Evolutionary conservation across 768 basidiomycete species (phyloP).

Genomic region (Kwoniella sp.): DNA sequence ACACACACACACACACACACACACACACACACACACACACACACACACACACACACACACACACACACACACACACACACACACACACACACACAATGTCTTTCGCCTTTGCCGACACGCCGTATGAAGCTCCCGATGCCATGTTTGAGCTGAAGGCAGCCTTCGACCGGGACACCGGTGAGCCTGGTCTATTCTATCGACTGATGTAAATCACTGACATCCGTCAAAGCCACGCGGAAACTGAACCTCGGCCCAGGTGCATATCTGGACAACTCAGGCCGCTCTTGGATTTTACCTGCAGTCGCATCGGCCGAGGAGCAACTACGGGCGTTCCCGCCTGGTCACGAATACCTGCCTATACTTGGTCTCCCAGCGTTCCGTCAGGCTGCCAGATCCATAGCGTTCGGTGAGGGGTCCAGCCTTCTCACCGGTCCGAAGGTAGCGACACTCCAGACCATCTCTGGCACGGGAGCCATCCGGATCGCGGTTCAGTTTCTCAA

Average conservation of each 20-base stretch:
- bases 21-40: no score
- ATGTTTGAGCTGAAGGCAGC: constrained; percentile 17
- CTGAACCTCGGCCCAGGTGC: constrained; percentile 68
- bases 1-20: no score
- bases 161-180: constrained; percentile 9
- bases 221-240: constrained; percentile 18
- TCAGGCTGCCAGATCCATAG: constrained; percentile 75
- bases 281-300: constrained; percentile 82
- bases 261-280: constrained; percentile 87
- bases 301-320: constrained; percentile 85
- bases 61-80: background rate
- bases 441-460: constrained; percentile 81
- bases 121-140: background rate
- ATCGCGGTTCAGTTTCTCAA: constrained; percentile 84
- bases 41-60: background rate
- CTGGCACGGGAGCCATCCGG: constrained; percentile 95
- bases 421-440: constrained; percentile 73
- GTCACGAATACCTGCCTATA: constrained; percentile 62
- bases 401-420: constrained; percentile 72
- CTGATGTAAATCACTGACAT: background rate
- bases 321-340: constrained; percentile 60
- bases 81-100: background rate
- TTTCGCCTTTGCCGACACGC: background rate
- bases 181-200: background rate
- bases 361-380: constrained; percentile 84